Conservation (phyloP, 257 asterid species). For the Ophiorrhiza pumila region DNA sequence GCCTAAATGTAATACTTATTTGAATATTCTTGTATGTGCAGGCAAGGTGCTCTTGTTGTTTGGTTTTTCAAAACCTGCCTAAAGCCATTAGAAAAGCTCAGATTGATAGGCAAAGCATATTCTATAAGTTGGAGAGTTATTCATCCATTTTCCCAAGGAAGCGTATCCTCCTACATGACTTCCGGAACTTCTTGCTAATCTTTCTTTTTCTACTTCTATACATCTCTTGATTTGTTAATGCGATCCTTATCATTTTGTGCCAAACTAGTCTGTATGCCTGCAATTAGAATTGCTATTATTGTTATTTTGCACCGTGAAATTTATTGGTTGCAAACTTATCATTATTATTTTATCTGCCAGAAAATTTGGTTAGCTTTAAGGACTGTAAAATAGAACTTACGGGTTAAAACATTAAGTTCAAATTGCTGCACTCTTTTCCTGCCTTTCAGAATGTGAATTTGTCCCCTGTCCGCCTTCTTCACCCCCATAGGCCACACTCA, state of each 20-base stretch:
- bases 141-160: conserved; percentile 58
- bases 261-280: neutral
- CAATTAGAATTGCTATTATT: neutral
- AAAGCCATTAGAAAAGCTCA: conserved; percentile 47
- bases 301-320: neutral
- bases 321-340: neutral
- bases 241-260: neutral
- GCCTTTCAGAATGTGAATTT: neutral
- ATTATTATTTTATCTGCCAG: neutral
- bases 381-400: too few species aligned
- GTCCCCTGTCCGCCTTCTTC: neutral
- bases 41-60: conserved; percentile 60
- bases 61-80: conserved; percentile 39
- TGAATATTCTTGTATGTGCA: conserved; percentile 32
- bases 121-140: conserved; percentile 52
- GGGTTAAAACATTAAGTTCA: too few species aligned
- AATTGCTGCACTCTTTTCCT: neutral
- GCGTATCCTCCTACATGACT: conserved; percentile 63
- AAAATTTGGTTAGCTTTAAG: neutral
- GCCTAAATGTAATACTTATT: neutral
- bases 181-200: conserved; percentile 19
- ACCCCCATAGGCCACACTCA: neutral
- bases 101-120: conserved; percentile 53
- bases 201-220: neutral
- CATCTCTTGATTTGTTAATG: neutral